Percentiles rank a stretch among this genome's conserved stretches.
Evolutionary conservation across 768 basidiomycete species (phyloP).

Genomic region (Mycena indigotica): DNA sequence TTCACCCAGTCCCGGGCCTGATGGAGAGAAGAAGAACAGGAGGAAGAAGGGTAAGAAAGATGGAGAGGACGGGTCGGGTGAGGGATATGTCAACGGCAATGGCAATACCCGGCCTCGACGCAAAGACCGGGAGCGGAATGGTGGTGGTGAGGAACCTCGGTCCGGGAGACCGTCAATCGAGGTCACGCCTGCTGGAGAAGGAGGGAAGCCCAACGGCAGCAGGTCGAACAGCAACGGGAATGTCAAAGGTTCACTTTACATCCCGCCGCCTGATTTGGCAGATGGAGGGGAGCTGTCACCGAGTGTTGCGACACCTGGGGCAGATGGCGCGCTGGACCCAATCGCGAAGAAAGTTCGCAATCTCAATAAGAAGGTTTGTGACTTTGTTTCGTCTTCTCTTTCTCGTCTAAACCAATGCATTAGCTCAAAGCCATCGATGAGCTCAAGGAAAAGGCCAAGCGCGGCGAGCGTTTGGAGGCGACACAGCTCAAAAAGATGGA

Average conservation of each 20-base stretch:
- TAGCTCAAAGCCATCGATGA: slow-evolving; percentile 99
- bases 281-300: slow-evolving; percentile 42
- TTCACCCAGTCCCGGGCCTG: slow-evolving; percentile 48
- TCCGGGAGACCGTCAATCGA: slow-evolving; percentile 36
- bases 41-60: slow-evolving; percentile 57
- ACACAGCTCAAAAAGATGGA: slow-evolving; percentile 99
- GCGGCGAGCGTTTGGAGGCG: slow-evolving; percentile 89
- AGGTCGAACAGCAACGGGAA: slow-evolving; percentile 2
- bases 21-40: slow-evolving; percentile 49
- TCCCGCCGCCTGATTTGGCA: slow-evolving; percentile 25
- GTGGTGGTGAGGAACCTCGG: slow-evolving; percentile 37
- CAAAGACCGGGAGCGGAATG: slow-evolving; percentile 37
- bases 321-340: slow-evolving; percentile 68
- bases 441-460: slow-evolving; percentile 87
- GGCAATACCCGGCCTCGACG: slow-evolving; percentile 22
- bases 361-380: slow-evolving; percentile 87
- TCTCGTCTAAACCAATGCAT: not conserved
- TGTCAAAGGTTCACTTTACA: slow-evolving; percentile 9
- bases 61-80: slow-evolving; percentile 20
- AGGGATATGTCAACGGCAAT: slow-evolving; percentile 6
- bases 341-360: slow-evolving; percentile 92
- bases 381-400: slow-evolving; percentile 13
- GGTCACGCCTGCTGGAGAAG: slow-evolving; percentile 26
- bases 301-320: slow-evolving; percentile 44
- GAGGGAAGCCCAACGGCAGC: slow-evolving; percentile 8